These are phyloP conservation scores for Arthonia radiata DNA, from an alignment of 495 filamentous ascomycete species.

Conservation along the genomic window DNA sequence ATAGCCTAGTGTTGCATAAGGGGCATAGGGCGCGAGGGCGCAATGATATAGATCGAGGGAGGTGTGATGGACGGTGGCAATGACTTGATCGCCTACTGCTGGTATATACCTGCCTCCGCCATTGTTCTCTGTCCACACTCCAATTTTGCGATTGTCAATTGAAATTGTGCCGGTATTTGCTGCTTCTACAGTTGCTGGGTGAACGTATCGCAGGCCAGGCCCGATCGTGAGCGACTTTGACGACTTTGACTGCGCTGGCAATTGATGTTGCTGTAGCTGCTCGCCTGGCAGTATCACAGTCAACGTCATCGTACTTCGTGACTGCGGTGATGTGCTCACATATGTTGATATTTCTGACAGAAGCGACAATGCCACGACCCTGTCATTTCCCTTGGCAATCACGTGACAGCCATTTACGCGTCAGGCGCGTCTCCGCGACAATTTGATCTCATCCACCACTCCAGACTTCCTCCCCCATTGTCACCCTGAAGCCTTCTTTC, in stretches of 20 bases:
- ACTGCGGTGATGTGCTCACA: conserved; percentile 5
- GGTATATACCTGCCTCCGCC: conserved; percentile 57
- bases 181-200: conserved; percentile 41
- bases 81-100: conserved; percentile 49
- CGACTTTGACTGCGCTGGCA: conserved; percentile 35
- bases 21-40: conserved; percentile 39
- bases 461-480: too few species aligned
- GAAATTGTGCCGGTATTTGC: conserved; percentile 58
- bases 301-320: conserved; percentile 20
- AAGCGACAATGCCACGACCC: too few species aligned
- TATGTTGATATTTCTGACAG: too few species aligned
- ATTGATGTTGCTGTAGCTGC: conserved; percentile 27
- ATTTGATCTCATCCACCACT: too few species aligned
- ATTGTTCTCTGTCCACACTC: conserved; percentile 44
- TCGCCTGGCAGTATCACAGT: conserved; percentile 62
- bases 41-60: conserved; percentile 53
- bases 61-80: conserved; percentile 58
- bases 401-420: too few species aligned
- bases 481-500: too few species aligned
- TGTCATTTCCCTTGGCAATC: too few species aligned
- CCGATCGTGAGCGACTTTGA: conserved; percentile 56
- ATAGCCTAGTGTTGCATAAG: conserved; percentile 55
- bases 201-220: conserved; percentile 54
- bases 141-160: conserved; percentile 52
- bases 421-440: too few species aligned